These are phyloP conservation scores for Aspergillus luchuensis DNA, from an alignment of 2,329 filamentous ascomycete genomes.

Conservation along the genomic window DNA sequence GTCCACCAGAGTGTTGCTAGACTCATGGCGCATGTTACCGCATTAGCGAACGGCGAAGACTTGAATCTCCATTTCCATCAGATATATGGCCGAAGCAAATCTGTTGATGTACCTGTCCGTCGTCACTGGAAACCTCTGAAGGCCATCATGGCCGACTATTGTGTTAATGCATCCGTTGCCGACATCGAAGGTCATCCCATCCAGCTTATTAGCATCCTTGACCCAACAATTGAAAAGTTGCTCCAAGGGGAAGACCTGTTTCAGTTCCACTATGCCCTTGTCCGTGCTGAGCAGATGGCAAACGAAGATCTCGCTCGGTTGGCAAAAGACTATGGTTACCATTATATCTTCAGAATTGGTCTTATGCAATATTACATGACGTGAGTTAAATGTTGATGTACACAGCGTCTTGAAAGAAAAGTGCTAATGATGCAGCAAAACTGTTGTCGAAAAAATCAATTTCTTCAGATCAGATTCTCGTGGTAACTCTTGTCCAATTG, in stretches of 20 bases:
- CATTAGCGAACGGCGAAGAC: slow-evolving; percentile 6
- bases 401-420: background rate
- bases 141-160: slow-evolving; percentile 17
- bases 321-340: slow-evolving; percentile 27
- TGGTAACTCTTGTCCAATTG: slow-evolving; percentile 17
- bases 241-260: slow-evolving; percentile 16
- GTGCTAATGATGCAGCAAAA: slow-evolving; percentile 16
- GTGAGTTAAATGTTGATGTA: slow-evolving; percentile 18
- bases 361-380: slow-evolving; percentile 31
- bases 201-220: slow-evolving; percentile 20
- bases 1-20: slow-evolving; percentile 20
- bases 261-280: slow-evolving; percentile 20
- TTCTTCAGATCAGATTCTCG: slow-evolving; percentile 26
- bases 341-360: slow-evolving; percentile 29
- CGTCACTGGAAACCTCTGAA: slow-evolving; percentile 16
- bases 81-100: background rate
- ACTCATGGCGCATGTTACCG: slow-evolving; percentile 22
- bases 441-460: slow-evolving; percentile 20
- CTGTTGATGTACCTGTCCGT: slow-evolving; percentile 12
- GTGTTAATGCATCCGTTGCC: slow-evolving; percentile 20
- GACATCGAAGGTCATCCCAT: slow-evolving; percentile 30
- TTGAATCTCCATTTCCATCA: slow-evolving; percentile 10
- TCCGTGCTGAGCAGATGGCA: slow-evolving; percentile 24
- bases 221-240: slow-evolving; percentile 17
- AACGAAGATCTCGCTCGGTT: slow-evolving; percentile 24